These are phyloP conservation scores for Rhodotorula glutinis DNA, from an alignment of 1,284 basidiomycete species.

Conservation along the genomic window DNA sequence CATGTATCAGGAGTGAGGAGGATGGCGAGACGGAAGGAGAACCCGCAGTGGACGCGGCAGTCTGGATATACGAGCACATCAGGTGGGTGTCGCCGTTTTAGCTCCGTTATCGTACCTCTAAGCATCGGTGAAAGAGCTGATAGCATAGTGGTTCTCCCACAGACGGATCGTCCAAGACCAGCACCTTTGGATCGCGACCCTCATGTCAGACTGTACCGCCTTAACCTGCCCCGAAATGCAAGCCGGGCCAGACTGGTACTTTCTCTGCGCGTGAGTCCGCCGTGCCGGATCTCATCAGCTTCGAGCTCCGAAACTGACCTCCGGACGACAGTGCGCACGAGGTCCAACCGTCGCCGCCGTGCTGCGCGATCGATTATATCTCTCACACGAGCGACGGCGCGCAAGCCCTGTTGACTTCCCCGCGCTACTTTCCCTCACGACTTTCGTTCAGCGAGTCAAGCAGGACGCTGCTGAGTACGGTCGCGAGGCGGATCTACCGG, in stretches of 20 bases:
- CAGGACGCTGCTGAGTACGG: constrained; percentile 78
- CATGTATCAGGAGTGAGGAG: constrained; percentile 44
- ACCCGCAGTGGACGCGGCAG: constrained; percentile 62
- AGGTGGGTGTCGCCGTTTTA: constrained; percentile 57
- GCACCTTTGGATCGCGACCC: constrained; percentile 78
- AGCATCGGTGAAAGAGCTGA: not conserved
- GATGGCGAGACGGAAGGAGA: constrained; percentile 57
- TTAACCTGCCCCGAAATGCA: constrained; percentile 3
- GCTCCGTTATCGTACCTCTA: no score
- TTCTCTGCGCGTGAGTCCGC: constrained; percentile 68
- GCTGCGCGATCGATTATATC: constrained; percentile 96
- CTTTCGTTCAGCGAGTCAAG: constrained; percentile 76
- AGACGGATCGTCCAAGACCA: constrained; percentile 91
- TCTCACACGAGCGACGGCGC: constrained; percentile 91
- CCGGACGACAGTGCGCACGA: not conserved
- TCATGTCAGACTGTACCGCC: constrained; percentile 54
- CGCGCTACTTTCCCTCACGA: constrained; percentile 83
- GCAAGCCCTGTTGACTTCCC: constrained; percentile 85
- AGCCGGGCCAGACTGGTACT: constrained; percentile 47
- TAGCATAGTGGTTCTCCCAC: not conserved
- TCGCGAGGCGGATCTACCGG: constrained; percentile 81
- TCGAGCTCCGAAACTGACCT: no score
- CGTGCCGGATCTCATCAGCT: no score
- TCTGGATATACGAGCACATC: constrained; percentile 92
- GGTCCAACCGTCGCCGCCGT: constrained; percentile 47